Conservation (phyloP, 139 green algal genomes). For the Tetradesmus obliquus region DNA sequence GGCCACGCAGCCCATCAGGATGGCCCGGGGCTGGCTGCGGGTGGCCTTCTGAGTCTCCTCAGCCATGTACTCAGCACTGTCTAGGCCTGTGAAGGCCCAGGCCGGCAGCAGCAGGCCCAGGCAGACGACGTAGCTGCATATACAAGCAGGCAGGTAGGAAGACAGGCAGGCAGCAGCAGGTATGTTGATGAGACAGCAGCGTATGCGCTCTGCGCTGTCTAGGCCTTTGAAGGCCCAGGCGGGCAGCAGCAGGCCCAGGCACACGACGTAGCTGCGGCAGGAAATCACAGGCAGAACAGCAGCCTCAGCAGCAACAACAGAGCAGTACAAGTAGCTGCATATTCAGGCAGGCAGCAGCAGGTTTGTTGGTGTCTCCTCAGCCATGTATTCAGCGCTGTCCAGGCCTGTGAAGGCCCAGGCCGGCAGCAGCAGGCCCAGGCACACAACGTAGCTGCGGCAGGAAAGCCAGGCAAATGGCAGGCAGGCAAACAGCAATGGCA, state of each 20-base stretch:
- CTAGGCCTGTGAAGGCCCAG: constrained; percentile 36
- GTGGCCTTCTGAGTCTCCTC: constrained; percentile 13
- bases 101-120: constrained; percentile 36
- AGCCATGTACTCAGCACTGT: constrained; percentile 26
- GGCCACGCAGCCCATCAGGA: constrained; percentile 13
- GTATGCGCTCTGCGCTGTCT: not conserved
- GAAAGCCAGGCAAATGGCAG: not conserved
- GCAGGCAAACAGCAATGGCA: not conserved
- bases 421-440: constrained; percentile 35
- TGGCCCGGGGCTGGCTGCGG: not conserved
- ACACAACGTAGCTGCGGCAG: not conserved
- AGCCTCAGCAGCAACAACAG: not conserved
- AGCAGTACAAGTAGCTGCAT: no score
- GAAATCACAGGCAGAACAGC: not conserved
- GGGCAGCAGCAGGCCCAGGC: constrained; percentile 29
- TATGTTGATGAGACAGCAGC: not conserved
- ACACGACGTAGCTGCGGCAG: constrained; percentile 3
- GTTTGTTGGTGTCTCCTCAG: not conserved
- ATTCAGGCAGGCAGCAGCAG: not conserved
- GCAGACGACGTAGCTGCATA: constrained; percentile 18
- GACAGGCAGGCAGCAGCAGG: not conserved
- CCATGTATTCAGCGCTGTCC: constrained; percentile 19
- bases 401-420: constrained; percentile 38
- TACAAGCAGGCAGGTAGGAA: not conserved
- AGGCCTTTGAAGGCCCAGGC: constrained; percentile 28